These are phyloP conservation scores for Eremothecium coryli DNA, from an alignment of 1,139 yeast genomes.

Conservation along the genomic window DNA sequence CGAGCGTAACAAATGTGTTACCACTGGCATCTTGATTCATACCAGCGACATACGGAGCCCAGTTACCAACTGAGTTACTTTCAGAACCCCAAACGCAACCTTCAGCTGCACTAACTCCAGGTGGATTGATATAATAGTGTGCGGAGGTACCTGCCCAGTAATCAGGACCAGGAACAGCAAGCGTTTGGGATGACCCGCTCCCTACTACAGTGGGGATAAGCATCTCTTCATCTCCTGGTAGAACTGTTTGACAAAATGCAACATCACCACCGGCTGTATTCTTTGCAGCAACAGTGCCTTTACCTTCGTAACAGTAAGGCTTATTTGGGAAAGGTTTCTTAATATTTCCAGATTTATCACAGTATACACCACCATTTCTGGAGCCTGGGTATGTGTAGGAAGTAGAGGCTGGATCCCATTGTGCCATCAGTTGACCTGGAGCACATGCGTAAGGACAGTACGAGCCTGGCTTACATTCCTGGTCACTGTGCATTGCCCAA, in stretches of 20 bases:
- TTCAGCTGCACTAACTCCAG: constrained; percentile 67
- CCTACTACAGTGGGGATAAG: constrained; percentile 68
- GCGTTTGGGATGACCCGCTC: constrained; percentile 37
- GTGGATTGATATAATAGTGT: constrained; percentile 78
- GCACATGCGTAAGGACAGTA: constrained; percentile 89
- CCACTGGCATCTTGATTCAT: constrained; percentile 65
- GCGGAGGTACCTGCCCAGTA: constrained; percentile 74
- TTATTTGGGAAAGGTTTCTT: constrained; percentile 44
- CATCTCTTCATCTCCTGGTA: constrained; percentile 93
- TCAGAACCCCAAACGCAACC: constrained; percentile 82
- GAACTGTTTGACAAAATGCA: constrained; percentile 85
- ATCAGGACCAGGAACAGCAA: constrained; percentile 79
- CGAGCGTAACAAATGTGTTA: constrained; percentile 70
- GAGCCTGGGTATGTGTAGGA: constrained; percentile 60
- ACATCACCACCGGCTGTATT: constrained; percentile 46
- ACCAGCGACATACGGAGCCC: constrained; percentile 92
- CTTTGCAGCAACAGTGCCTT: constrained; percentile 56
- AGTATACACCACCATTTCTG: constrained; percentile 71
- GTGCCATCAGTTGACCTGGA: constrained; percentile 73
- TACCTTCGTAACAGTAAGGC: constrained; percentile 66
- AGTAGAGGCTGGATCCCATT: constrained; percentile 60
- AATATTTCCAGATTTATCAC: constrained; percentile 60
- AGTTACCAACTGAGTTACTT: constrained; percentile 65
- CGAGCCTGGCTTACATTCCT: constrained; percentile 58
- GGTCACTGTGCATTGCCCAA: constrained; percentile 83